A percentile compares a stretch with the other conserved stretches of the same genome.
Evolutionary conservation across 2,329 filamentous ascomycete species (phyloP).

Genomic region (Trichoderma semiorbis): DNA sequence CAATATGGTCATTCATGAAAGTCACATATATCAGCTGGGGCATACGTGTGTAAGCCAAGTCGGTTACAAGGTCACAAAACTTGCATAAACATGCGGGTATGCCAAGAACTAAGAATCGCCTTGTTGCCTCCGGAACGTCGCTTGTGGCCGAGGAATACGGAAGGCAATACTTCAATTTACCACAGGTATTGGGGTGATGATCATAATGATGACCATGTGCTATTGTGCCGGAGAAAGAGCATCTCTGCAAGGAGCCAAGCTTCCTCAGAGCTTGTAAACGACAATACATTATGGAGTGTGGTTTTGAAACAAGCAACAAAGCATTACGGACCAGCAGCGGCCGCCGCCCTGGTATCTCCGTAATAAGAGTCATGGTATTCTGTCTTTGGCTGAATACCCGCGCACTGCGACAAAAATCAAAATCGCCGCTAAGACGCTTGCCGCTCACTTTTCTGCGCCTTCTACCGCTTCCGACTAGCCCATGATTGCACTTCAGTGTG

Average conservation of each 20-base stretch:
- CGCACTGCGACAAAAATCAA: neutral
- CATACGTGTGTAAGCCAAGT: neutral
- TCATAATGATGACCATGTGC: neutral
- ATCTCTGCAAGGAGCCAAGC: neutral
- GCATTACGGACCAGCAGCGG: neutral
- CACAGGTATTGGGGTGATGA: neutral
- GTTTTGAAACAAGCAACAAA: neutral
- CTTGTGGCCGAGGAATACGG: neutral
- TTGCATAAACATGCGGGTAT: neutral
- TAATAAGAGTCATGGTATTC: neutral
- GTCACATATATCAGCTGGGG: neutral
- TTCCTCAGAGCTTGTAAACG: neutral
- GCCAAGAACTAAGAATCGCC: neutral
- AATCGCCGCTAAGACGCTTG: neutral
- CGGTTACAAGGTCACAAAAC: neutral
- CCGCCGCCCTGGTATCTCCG: neutral
- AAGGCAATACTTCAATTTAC: neutral
- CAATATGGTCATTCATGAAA: neutral
- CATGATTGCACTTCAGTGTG: neutral
- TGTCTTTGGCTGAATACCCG: neutral
- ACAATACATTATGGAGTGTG: neutral
- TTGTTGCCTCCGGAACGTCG: neutral
- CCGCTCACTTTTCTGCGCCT: neutral
- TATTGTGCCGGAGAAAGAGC: neutral
- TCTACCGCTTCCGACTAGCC: neutral